Evolutionary conservation across 2,329 filamentous ascomycete species (phyloP).

Genomic region (Scytalidium lignicola): DNA sequence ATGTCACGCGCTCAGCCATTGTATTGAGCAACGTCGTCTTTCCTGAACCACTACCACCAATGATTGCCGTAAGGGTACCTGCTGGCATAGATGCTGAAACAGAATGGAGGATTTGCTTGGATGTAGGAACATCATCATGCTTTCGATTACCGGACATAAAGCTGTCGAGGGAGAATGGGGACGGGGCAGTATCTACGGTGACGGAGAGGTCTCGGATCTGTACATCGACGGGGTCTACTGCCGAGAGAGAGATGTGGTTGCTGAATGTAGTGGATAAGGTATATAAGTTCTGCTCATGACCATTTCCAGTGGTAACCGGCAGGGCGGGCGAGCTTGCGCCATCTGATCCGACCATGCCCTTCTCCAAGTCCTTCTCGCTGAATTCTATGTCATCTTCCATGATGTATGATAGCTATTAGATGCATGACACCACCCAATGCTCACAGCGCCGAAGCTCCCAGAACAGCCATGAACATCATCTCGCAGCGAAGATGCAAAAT

Average conservation of each 20-base stretch:
- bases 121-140: slow-evolving; percentile 28
- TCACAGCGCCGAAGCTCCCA: slow-evolving; percentile 5
- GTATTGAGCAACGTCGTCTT: slow-evolving; percentile 70
- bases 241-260: slow-evolving; percentile 30
- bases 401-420: neutral
- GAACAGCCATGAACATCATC: slow-evolving; percentile 15
- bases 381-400: neutral
- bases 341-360: neutral
- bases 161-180: slow-evolving; percentile 38
- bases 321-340: neutral
- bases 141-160: slow-evolving; percentile 26
- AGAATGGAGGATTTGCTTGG: slow-evolving; percentile 53
- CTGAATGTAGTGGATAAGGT: slow-evolving; percentile 14
- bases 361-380: neutral
- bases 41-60: slow-evolving; percentile 68
- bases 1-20: slow-evolving; percentile 62
- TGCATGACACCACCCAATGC: too few species aligned
- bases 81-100: slow-evolving; percentile 59
- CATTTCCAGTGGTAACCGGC: neutral
- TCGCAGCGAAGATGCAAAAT: slow-evolving; percentile 2
- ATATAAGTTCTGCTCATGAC: neutral
- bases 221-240: slow-evolving; percentile 51
- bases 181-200: slow-evolving; percentile 53
- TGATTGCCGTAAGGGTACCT: slow-evolving; percentile 68
- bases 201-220: slow-evolving; percentile 50